A percentile compares a stretch with the other conserved stretches of the same genome.
Evolutionary conservation across 1,284 basidiomycete species (phyloP).

Genomic region (Rhodotorula sp.): DNA sequence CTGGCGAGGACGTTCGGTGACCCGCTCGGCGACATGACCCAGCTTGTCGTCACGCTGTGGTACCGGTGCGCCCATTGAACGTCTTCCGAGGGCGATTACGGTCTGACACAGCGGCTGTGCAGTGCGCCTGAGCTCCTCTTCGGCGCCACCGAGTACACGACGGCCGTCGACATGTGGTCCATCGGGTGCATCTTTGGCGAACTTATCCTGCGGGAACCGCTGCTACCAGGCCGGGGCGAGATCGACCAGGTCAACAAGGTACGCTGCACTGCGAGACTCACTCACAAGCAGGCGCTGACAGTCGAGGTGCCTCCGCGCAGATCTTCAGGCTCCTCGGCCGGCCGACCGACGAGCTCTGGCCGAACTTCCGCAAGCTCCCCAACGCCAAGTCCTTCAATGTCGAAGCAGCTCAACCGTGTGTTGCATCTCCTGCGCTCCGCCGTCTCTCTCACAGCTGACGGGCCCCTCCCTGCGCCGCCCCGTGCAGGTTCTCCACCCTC

Average conservation of each 20-base stretch:
- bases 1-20: conserved; percentile 93
- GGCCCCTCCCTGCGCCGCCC: too few species aligned
- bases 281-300: not conserved
- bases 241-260: conserved; percentile 87
- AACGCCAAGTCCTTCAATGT: conserved; percentile 75
- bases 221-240: conserved; percentile 95
- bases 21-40: conserved; percentile 92
- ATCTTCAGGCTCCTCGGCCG: conserved; percentile 89
- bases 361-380: conserved; percentile 74
- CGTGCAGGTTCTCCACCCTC: conserved; percentile 84
- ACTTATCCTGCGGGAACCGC: conserved; percentile 84
- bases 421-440: not conserved
- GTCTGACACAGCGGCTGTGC: not conserved
- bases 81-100: not conserved
- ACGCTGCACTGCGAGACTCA: conserved; percentile 13
- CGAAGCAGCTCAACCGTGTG: conserved; percentile 45
- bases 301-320: conserved; percentile 38
- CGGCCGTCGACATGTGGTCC: conserved; percentile 98
- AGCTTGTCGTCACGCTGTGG: conserved; percentile 97
- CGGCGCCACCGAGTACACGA: conserved; percentile 88
- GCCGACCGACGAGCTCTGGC: conserved; percentile 83
- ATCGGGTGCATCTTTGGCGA: conserved; percentile 99
- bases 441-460: not conserved
- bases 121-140: conserved; percentile 95
- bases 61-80: conserved; percentile 71